These are phyloP conservation scores for Citrus reticulata DNA, from an alignment of 345 rosid species.

Conservation along the genomic window DNA sequence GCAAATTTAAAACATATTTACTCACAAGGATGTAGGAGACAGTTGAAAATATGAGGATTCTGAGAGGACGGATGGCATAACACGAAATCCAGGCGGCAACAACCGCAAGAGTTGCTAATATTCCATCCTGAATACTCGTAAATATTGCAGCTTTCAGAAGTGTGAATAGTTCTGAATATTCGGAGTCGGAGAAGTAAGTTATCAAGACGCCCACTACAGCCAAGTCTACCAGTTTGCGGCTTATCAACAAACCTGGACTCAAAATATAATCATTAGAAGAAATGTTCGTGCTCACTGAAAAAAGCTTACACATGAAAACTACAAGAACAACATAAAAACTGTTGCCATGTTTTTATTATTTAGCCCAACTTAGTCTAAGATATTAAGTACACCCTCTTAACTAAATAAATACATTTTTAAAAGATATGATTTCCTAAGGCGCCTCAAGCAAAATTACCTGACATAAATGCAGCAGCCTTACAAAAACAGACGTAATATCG, in stretches of 20 bases:
- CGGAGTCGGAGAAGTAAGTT: neutral
- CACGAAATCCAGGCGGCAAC: no score
- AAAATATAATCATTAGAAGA: neutral
- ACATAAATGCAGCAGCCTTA: neutral
- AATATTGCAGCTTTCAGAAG: neutral
- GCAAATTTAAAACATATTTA: no score
- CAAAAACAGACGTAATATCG: neutral
- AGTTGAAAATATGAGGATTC: no score
- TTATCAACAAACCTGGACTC: neutral
- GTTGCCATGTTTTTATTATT: neutral
- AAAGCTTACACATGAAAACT: neutral
- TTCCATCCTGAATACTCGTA: no score
- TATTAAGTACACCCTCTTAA: no score
- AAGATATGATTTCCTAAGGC: neutral
- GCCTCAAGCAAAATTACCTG: neutral
- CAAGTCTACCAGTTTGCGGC: neutral
- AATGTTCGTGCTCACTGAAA: neutral
- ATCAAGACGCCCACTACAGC: neutral
- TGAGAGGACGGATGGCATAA: no score
- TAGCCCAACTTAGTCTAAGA: no score
- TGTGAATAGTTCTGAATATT: no score
- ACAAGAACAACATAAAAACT: neutral
- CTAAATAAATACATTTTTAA: neutral
- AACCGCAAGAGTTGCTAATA: no score
- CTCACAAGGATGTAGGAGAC: no score